phyloP scores from a whole-genome alignment of 2,329 filamentous ascomycete genomes.

The Colletotrichum sp. region DNA sequence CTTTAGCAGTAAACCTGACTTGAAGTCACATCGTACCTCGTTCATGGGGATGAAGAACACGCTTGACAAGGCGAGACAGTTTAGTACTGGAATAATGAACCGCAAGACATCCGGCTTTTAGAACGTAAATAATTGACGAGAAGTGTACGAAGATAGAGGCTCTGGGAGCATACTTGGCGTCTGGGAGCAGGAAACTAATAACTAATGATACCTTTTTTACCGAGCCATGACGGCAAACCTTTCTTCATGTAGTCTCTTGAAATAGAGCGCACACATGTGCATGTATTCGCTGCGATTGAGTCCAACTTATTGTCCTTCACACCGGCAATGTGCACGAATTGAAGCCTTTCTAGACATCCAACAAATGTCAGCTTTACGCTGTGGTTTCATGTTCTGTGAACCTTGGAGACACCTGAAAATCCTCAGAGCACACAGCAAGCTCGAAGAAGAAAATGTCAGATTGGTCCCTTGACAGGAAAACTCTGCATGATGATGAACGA shows the following conservation, averaged over 20 bases:
- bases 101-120: constrained; percentile 17
- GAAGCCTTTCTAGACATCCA: neutral
- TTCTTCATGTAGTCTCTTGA: neutral
- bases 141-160: neutral
- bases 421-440: neutral
- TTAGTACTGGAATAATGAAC: constrained; percentile 18
- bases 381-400: neutral
- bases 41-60: constrained; percentile 22
- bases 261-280: neutral
- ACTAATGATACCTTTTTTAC: neutral
- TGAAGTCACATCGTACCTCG: constrained; percentile 11
- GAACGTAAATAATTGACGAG: neutral
- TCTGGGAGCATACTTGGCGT: neutral
- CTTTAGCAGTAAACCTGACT: neutral
- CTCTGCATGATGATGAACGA: neutral
- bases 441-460: neutral
- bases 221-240: neutral
- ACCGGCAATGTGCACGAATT: neutral
- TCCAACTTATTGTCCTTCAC: neutral
- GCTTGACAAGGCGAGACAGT: constrained; percentile 17
- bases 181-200: neutral
- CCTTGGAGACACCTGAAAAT: neutral
- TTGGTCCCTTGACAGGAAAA: neutral
- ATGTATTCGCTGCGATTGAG: neutral
- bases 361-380: neutral